These are phyloP conservation scores for Neofusicoccum umdonicola DNA, from an alignment of 2,329 filamentous ascomycete species.

Conservation along the genomic window DNA sequence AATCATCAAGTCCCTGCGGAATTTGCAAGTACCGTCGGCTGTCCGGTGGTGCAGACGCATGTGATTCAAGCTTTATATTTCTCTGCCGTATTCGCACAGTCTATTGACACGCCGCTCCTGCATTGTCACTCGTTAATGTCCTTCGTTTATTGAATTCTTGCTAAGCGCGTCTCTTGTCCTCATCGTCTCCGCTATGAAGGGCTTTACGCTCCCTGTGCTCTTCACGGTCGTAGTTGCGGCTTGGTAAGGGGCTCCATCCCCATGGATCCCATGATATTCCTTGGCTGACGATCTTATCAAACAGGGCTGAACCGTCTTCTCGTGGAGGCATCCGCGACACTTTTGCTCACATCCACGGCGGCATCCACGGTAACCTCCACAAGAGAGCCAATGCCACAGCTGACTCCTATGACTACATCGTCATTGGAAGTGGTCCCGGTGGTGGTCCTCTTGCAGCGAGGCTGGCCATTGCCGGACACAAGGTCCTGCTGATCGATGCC, in stretches of 20 bases:
- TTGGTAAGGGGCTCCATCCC: background rate
- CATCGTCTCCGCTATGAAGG: background rate
- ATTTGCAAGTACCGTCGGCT: background rate
- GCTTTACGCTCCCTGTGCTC: background rate
- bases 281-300: background rate
- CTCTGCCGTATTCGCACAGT: background rate
- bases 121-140: background rate
- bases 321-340: background rate
- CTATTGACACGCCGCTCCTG: background rate
- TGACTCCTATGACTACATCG: conserved; percentile 57
- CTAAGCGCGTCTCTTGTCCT: background rate
- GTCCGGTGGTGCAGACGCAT: background rate
- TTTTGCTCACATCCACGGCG: no score
- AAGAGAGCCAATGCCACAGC: no score
- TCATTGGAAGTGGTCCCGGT: conserved; percentile 61
- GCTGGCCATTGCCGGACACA: conserved; percentile 58
- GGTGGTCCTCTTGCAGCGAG: conserved; percentile 59
- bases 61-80: background rate
- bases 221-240: background rate
- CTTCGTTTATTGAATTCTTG: background rate
- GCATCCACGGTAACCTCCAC: no score
- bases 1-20: background rate
- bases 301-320: background rate
- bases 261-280: background rate
- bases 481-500: conserved; percentile 59